Percentiles rank a stretch among this genome's conserved stretches.
Evolutionary conservation across 495 filamentous ascomycete species (phyloP).

Genomic region (Penicillium lividum): DNA sequence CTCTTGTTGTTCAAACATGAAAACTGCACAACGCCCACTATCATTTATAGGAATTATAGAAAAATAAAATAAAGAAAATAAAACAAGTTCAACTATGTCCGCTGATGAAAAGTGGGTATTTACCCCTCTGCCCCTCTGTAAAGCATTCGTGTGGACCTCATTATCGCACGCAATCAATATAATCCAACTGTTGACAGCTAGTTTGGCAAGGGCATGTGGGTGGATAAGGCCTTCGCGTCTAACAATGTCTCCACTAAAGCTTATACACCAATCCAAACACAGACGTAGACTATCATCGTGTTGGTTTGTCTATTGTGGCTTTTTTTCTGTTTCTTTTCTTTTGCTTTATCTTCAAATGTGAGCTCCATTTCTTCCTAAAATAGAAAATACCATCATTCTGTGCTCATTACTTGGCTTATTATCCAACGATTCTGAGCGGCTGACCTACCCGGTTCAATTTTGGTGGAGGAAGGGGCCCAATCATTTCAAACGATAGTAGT

Average conservation of each 20-base stretch:
- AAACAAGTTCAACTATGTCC: conserved; percentile 18
- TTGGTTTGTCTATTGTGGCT: no score
- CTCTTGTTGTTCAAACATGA: not conserved
- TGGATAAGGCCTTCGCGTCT: not conserved
- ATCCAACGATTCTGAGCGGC: not conserved
- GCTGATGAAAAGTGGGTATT: conserved; percentile 16
- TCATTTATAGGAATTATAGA: conserved; percentile 11
- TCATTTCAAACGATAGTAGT: conserved; percentile 3
- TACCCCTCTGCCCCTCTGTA: conserved; percentile 3
- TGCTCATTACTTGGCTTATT: not conserved
- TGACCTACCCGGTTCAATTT: not conserved
- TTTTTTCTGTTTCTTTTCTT: not conserved
- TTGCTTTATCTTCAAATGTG: not conserved
- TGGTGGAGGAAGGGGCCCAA: conserved; percentile 4
- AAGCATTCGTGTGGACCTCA: conserved; percentile 14
- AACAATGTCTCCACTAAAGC: conserved; percentile 3
- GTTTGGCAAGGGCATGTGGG: conserved; percentile 6
- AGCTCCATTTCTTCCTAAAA: not conserved
- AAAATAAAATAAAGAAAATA: not conserved
- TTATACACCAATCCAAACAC: not conserved
- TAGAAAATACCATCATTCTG: not conserved
- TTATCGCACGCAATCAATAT: conserved; percentile 13
- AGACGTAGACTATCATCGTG: no score
- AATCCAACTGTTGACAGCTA: conserved; percentile 2
- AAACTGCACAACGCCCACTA: not conserved